Evolutionary conservation across 257 asterid genomes (phyloP).

Genomic region (Cynanchum wilfordii): DNA sequence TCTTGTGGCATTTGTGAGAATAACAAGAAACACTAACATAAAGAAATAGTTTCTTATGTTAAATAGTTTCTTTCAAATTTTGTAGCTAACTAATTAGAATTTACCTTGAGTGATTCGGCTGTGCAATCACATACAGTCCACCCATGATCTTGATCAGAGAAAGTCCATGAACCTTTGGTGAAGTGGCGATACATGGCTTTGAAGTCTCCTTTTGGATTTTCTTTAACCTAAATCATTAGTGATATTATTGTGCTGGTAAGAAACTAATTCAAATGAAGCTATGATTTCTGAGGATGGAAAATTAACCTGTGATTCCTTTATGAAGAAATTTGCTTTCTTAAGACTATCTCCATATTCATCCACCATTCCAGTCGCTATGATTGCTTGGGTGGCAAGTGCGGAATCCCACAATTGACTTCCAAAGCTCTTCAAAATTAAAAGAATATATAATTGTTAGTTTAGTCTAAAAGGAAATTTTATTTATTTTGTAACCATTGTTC

Average conservation of each 20-base stretch:
- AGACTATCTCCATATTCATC: conserved; percentile 75
- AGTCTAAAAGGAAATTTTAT: too few species aligned
- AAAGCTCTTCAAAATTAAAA: conserved; percentile 47
- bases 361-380: conserved; percentile 64
- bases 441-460: too few species aligned
- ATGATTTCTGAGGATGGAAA: too few species aligned
- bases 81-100: background rate
- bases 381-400: conserved; percentile 61
- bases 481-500: too few species aligned
- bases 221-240: conserved; percentile 35
- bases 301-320: conserved; percentile 87
- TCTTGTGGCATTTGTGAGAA: conserved; percentile 27
- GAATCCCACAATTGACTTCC: conserved; percentile 83
- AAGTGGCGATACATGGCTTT: conserved; percentile 64
- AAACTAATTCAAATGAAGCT: background rate
- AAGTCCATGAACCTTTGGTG: conserved; percentile 76
- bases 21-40: conserved; percentile 36
- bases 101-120: conserved; percentile 62
- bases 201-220: conserved; percentile 56
- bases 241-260: background rate
- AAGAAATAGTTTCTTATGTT: background rate
- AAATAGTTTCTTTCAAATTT: too few species aligned
- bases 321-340: conserved; percentile 60
- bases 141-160: conserved; percentile 86
- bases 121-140: conserved; percentile 78